These are phyloP conservation scores for Clavulina sp. DNA, from an alignment of 768 basidiomycete genomes.

Conservation along the genomic window DNA sequence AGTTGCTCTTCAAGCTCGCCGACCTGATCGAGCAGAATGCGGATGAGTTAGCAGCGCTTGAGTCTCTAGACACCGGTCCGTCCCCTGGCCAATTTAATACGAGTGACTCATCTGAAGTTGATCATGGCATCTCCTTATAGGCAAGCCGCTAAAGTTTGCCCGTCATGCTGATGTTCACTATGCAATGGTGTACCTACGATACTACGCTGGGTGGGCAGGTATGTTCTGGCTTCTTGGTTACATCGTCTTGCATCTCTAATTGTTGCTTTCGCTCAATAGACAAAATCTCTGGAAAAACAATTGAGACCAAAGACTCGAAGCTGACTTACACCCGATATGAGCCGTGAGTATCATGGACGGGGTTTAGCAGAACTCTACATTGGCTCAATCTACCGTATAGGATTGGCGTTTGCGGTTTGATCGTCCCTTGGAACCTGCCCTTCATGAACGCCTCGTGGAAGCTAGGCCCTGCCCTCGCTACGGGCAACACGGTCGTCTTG, in stretches of 20 bases:
- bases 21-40: slow-evolving; percentile 41
- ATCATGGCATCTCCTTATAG: no score
- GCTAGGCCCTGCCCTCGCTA: slow-evolving; percentile 56
- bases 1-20: slow-evolving; percentile 44
- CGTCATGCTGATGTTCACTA: slow-evolving; percentile 18
- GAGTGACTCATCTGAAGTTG: neutral
- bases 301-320: slow-evolving; percentile 44
- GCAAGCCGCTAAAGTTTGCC: slow-evolving; percentile 33
- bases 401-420: slow-evolving; percentile 20
- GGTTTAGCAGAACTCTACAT: neutral
- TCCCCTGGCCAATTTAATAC: neutral
- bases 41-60: slow-evolving; percentile 54
- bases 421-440: slow-evolving; percentile 36
- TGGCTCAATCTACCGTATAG: slow-evolving; percentile 13
- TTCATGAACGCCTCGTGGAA: slow-evolving; percentile 56
- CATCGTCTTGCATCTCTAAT: no score
- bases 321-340: slow-evolving; percentile 54
- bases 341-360: slow-evolving; percentile 29
- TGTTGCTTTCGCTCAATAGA: no score
- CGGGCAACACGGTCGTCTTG: slow-evolving; percentile 60
- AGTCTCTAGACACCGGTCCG: slow-evolving; percentile 43
- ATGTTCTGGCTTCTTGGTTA: no score
- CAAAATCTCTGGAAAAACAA: slow-evolving; percentile 59
- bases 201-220: slow-evolving; percentile 88
- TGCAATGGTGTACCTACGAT: slow-evolving; percentile 23